Conservation (phyloP, 768 basidiomycete genomes). For the Cubamyces sp. region DNA sequence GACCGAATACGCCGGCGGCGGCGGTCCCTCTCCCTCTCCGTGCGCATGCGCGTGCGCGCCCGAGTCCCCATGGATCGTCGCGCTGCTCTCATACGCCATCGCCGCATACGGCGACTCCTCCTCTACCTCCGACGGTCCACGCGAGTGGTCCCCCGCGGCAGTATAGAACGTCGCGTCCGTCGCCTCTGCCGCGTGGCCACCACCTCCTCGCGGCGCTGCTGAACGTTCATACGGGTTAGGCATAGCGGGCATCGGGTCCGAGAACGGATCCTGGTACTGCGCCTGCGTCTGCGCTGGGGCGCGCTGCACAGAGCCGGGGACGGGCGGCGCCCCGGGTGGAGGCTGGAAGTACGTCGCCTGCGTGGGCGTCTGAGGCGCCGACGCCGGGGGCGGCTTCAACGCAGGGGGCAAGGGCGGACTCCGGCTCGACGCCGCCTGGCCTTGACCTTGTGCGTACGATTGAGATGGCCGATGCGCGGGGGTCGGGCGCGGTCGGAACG, state of each 20-base stretch:
- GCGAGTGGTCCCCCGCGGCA: constrained; percentile 12
- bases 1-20: constrained; percentile 10
- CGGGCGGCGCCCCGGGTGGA: constrained; percentile 3
- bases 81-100: constrained; percentile 8
- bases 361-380: constrained; percentile 10
- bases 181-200: constrained; percentile 16
- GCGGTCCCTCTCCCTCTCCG: neutral
- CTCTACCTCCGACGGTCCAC: constrained; percentile 4
- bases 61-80: constrained; percentile 1
- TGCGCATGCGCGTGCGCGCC: neutral
- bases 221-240: constrained; percentile 21
- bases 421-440: neutral
- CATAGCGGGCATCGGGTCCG: constrained; percentile 16
- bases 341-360: constrained; percentile 15
- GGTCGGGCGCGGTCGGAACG: neutral
- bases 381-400: neutral
- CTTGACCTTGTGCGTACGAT: constrained; percentile 3
- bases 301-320: neutral
- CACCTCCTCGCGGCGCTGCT: neutral
- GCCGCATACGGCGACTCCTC: constrained; percentile 10
- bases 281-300: neutral
- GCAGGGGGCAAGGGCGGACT: constrained; percentile 5
- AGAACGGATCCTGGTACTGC: constrained; percentile 14
- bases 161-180: constrained; percentile 27
- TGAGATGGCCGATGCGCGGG: constrained; percentile 11